These are phyloP conservation scores for Debaryomyces maramus DNA, from an alignment of 805 yeast species.

Conservation along the genomic window DNA sequence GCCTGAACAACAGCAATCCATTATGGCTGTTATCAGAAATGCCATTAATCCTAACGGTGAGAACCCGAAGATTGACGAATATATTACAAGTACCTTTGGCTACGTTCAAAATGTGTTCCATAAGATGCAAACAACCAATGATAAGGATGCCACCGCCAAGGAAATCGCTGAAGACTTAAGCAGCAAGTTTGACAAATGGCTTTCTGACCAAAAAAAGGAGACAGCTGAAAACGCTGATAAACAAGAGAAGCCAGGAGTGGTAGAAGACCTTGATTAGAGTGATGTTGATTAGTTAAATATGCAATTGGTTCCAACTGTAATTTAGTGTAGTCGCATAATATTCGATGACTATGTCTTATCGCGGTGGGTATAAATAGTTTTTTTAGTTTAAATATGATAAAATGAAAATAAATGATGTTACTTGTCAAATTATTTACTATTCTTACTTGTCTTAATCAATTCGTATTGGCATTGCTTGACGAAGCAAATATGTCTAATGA, in stretches of 20 bases:
- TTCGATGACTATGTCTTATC: no score
- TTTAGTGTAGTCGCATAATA: no score
- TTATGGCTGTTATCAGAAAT: conserved; percentile 1
- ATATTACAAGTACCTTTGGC: conserved; percentile 24
- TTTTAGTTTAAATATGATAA: no score
- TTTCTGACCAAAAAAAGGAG: conserved; percentile 12
- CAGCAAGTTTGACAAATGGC: conserved; percentile 28
- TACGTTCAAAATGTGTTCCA: conserved; percentile 26
- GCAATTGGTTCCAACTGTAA: no score
- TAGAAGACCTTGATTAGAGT: no score
- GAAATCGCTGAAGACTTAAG: conserved; percentile 38
- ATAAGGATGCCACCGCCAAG: conserved; percentile 32
- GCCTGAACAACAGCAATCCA: not conserved
- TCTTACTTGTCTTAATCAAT: no score
- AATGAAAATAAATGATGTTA: no score
- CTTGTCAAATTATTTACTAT: no score
- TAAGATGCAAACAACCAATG: conserved; percentile 32
- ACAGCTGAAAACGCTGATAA: conserved; percentile 3
- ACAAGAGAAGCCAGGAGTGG: conserved; percentile 5
- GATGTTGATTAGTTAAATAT: no score
- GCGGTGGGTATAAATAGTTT: no score
- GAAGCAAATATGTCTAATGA: no score
- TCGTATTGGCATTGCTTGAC: no score
- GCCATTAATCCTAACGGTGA: conserved; percentile 30
- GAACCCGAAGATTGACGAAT: conserved; percentile 27